phyloP scores from a whole-genome alignment of 1,139 yeast genomes.

The Wickerhamomyces sp. region DNA sequence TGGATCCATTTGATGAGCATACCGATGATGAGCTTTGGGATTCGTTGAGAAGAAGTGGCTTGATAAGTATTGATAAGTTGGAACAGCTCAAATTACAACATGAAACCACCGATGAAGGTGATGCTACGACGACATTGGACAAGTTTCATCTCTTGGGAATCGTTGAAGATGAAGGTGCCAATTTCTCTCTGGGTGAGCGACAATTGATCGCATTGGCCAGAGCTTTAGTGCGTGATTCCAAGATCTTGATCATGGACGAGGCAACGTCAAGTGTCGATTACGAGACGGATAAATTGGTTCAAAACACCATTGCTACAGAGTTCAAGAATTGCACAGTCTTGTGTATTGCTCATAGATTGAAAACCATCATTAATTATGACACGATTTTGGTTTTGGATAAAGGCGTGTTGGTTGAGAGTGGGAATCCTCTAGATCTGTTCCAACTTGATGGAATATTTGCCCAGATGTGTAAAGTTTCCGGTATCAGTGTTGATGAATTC shows the following conservation, averaged over 20 bases:
- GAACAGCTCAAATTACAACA: constrained; percentile 14
- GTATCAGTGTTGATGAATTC: background rate
- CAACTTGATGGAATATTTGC: constrained; percentile 1
- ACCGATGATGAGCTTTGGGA: constrained; percentile 40
- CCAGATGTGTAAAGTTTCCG: constrained; percentile 5
- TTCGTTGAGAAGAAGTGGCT: constrained; percentile 54
- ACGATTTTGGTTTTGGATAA: constrained; percentile 3
- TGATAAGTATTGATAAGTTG: constrained; percentile 36
- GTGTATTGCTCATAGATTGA: constrained; percentile 11
- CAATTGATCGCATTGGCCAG: constrained; percentile 69
- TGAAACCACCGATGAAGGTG: too few relatives aligned
- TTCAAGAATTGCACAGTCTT: constrained; percentile 60
- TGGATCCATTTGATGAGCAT: constrained; percentile 47
- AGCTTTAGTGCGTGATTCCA: constrained; percentile 60
- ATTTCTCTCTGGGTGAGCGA: constrained; percentile 69
- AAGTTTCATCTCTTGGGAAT: constrained; percentile 59
- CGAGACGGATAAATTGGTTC: constrained; percentile 65
- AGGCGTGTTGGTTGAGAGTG: constrained; percentile 2
- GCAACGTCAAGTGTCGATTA: constrained; percentile 72
- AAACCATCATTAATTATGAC: constrained; percentile 7
- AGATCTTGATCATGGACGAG: constrained; percentile 65
- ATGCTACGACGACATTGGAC: constrained; percentile 31
- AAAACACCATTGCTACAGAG: constrained; percentile 51
- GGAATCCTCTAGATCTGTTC: background rate
- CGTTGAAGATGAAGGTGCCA: constrained; percentile 67